Conservation (phyloP, 2,329 filamentous ascomycete genomes). For the Aspergillus brunneoviolaceus region DNA sequence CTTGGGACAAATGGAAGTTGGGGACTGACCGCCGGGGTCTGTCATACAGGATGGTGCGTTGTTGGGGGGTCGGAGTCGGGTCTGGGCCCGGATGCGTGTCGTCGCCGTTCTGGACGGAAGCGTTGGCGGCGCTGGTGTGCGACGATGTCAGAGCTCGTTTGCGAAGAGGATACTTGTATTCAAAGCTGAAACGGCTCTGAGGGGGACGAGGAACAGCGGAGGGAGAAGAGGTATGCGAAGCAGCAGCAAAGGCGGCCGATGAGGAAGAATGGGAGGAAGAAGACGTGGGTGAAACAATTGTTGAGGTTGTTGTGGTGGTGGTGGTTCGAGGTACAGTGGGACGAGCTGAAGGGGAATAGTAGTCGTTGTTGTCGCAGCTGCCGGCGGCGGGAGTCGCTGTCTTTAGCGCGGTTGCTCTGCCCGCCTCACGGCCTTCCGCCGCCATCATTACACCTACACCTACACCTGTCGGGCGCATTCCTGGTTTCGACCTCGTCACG, state of each 20-base stretch:
- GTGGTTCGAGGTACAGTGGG: not conserved
- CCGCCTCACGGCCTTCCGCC: slow-evolving; percentile 31
- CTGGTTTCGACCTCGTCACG: slow-evolving; percentile 3
- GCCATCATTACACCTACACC: slow-evolving; percentile 13
- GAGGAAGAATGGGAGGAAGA: slow-evolving; percentile 14
- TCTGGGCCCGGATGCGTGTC: slow-evolving; percentile 52
- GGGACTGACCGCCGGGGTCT: slow-evolving; percentile 32
- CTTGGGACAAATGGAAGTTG: slow-evolving; percentile 23
- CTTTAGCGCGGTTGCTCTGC: slow-evolving; percentile 27
- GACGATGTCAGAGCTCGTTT: slow-evolving; percentile 24
- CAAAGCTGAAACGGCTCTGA: slow-evolving; percentile 26
- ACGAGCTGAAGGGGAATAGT: slow-evolving; percentile 24
- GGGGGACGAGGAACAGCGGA: slow-evolving; percentile 18
- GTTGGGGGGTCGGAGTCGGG: slow-evolving; percentile 51
- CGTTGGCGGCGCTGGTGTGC: slow-evolving; percentile 16
- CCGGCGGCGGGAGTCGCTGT: slow-evolving; percentile 14
- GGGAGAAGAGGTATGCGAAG: slow-evolving; percentile 5
- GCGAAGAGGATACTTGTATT: slow-evolving; percentile 23
- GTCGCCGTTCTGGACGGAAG: slow-evolving; percentile 34
- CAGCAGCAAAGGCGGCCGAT: slow-evolving; percentile 6
- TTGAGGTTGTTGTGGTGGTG: slow-evolving; percentile 29
- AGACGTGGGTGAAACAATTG: not conserved
- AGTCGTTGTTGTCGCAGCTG: slow-evolving; percentile 14
- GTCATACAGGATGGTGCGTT: slow-evolving; percentile 37
- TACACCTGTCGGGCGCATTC: slow-evolving; percentile 5